A percentile compares a stretch with the other conserved stretches of the same genome.
Evolutionary conservation across 225 moss, liverwort and hornwort species (phyloP).

Genomic region (Marchantia polymorpha): DNA sequence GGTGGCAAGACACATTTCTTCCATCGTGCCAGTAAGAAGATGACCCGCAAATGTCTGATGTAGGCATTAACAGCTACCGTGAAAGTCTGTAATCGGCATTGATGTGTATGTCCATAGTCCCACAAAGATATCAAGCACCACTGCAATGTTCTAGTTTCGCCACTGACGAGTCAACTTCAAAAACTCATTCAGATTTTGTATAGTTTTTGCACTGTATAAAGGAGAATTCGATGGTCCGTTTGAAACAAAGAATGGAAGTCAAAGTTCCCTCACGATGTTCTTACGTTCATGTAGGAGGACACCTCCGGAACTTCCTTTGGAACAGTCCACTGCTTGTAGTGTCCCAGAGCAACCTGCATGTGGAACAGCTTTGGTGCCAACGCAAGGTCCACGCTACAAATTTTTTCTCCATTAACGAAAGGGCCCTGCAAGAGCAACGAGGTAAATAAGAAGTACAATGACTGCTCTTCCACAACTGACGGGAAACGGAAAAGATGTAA

Average conservation of each 20-base stretch:
- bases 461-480: neutral
- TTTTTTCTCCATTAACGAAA: slow-evolving; percentile 75
- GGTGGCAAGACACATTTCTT: neutral
- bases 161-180: neutral
- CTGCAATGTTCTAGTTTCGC: neutral
- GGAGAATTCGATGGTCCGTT: neutral
- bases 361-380: slow-evolving; percentile 89
- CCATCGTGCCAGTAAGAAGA: neutral
- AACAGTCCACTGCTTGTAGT: slow-evolving; percentile 86
- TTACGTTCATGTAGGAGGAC: slow-evolving; percentile 68
- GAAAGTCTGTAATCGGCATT: neutral
- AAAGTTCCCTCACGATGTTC: neutral
- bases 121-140: neutral
- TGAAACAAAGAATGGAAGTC: neutral
- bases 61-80: neutral
- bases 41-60: neutral
- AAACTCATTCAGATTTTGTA: neutral
- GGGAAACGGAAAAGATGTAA: neutral
- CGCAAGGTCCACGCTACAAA: slow-evolving; percentile 70
- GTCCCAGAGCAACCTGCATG: slow-evolving; percentile 65
- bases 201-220: too few species aligned
- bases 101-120: neutral
- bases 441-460: neutral
- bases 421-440: slow-evolving; percentile 44
- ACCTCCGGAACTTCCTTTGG: slow-evolving; percentile 55